phyloP scores from a whole-genome alignment of 2,329 filamentous ascomycete species.

The Exophiala spinifera region DNA sequence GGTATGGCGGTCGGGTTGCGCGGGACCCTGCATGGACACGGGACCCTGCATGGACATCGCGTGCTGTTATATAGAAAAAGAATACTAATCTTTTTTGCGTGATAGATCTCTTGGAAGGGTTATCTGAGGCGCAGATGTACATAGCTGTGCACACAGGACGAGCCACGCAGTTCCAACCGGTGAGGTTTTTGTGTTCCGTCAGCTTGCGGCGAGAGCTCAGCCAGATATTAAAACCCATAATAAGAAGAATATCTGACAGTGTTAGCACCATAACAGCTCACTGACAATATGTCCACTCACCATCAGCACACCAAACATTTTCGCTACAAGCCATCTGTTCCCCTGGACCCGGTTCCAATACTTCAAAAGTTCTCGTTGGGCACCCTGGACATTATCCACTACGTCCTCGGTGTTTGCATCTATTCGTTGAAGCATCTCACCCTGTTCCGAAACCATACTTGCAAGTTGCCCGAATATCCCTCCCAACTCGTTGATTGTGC shows the following conservation, averaged over 20 bases:
- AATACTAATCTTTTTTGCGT: too few species aligned
- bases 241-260: constrained; percentile 70
- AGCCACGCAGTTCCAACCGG: too few species aligned
- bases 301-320: constrained; percentile 81
- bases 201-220: constrained; percentile 5
- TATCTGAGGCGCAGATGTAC: too few species aligned
- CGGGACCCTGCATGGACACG: too few species aligned
- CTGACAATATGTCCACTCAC: constrained; percentile 32
- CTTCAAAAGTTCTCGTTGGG: constrained; percentile 90
- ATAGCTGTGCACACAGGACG: too few species aligned
- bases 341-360: constrained; percentile 94
- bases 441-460: constrained; percentile 95
- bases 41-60: too few species aligned
- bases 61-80: too few species aligned
- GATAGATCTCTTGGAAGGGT: neutral
- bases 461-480: constrained; percentile 91
- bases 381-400: constrained; percentile 96
- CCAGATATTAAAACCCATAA: constrained; percentile 65
- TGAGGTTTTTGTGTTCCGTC: neutral
- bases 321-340: constrained; percentile 91
- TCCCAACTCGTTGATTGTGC: constrained; percentile 88
- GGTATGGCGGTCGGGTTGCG: too few species aligned
- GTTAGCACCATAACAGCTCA: neutral
- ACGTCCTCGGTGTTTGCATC: constrained; percentile 97
- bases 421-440: constrained; percentile 86